A percentile compares a stretch with the other conserved stretches of the same genome.
phyloP scores from a whole-genome alignment of 345 rosid species.

The Cochlearia excelsa region DNA sequence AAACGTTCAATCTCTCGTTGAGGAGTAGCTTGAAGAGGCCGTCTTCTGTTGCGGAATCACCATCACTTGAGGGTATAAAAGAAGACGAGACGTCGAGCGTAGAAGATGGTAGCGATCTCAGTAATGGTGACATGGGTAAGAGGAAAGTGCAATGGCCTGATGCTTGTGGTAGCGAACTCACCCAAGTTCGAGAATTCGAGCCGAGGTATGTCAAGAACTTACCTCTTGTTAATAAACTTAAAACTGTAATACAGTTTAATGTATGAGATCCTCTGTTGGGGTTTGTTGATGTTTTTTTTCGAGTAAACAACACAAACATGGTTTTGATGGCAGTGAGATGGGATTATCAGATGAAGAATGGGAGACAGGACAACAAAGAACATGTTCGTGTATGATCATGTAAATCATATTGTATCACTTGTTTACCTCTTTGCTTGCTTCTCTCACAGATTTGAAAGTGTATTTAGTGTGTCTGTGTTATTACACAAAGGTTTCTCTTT shows the following conservation, averaged over 20 bases:
- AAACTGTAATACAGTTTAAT: neutral
- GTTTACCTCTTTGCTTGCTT: neutral
- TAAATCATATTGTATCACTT: neutral
- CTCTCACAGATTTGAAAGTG: conserved; percentile 16
- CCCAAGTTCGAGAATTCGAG: conserved; percentile 86
- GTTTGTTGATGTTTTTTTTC: no score
- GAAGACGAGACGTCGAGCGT: conserved; percentile 41
- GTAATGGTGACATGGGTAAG: conserved; percentile 44
- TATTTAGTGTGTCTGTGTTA: conserved; percentile 21
- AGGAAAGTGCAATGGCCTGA: conserved; percentile 97
- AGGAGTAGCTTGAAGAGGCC: conserved; percentile 84
- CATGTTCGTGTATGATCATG: conserved; percentile 37
- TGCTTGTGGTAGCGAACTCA: conserved; percentile 84
- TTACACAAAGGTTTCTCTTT: conserved; percentile 8
- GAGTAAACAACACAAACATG: conserved; percentile 2
- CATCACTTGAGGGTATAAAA: conserved; percentile 43
- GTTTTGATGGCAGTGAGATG: conserved; percentile 32
- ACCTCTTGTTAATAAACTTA: conserved; percentile 1
- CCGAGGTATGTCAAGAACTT: conserved; percentile 62
- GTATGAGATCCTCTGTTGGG: neutral
- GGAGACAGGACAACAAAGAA: conserved; percentile 27
- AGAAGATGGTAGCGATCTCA: conserved; percentile 42
- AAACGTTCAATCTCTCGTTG: conserved; percentile 44
- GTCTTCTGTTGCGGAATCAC: conserved; percentile 37
- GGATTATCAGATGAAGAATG: conserved; percentile 36